phyloP scores from a whole-genome alignment of 2,329 filamentous ascomycete genomes.

The Aspergillus costaricaensis region DNA sequence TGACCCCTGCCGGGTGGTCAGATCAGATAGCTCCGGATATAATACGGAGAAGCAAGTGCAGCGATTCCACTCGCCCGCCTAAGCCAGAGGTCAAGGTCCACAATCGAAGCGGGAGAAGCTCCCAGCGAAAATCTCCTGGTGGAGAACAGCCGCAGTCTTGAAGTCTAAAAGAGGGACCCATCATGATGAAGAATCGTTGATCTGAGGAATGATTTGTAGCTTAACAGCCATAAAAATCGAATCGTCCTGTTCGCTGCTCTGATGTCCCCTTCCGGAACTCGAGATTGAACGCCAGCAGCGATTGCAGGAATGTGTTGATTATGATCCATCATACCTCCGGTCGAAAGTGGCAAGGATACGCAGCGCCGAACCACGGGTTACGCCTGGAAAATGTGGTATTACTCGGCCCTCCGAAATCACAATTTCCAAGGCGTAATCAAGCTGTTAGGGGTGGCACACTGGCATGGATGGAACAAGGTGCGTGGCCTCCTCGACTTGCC shows the following conservation, averaged over 20 bases:
- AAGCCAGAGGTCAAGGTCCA: slow-evolving; percentile 30
- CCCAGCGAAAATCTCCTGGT: slow-evolving; percentile 35
- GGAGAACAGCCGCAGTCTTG: slow-evolving; percentile 29
- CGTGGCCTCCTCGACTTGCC: slow-evolving; percentile 21
- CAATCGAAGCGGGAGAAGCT: slow-evolving; percentile 44
- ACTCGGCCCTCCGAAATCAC: not conserved
- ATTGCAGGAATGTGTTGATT: slow-evolving; percentile 7
- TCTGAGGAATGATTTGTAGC: not conserved
- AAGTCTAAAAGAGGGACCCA: slow-evolving; percentile 23
- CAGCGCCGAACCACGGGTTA: slow-evolving; percentile 11
- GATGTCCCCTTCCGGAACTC: not conserved
- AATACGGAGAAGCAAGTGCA: slow-evolving; percentile 5
- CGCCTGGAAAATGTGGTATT: not conserved
- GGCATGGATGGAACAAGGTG: slow-evolving; percentile 19
- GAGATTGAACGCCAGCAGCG: not conserved
- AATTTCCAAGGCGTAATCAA: not conserved
- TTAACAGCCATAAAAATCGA: not conserved
- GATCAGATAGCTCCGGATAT: slow-evolving; percentile 18
- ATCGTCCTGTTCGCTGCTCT: not conserved
- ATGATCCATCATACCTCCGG: slow-evolving; percentile 20
- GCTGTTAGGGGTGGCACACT: not conserved
- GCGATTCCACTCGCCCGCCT: slow-evolving; percentile 9
- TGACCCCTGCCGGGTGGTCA: slow-evolving; percentile 1
- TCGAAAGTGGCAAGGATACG: slow-evolving; percentile 16
- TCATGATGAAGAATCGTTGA: slow-evolving; percentile 8